Percentiles rank a stretch among this genome's conserved stretches.
Conservation (phyloP, 2,329 filamentous ascomycete genomes). For the Fusarium nelsonii region DNA sequence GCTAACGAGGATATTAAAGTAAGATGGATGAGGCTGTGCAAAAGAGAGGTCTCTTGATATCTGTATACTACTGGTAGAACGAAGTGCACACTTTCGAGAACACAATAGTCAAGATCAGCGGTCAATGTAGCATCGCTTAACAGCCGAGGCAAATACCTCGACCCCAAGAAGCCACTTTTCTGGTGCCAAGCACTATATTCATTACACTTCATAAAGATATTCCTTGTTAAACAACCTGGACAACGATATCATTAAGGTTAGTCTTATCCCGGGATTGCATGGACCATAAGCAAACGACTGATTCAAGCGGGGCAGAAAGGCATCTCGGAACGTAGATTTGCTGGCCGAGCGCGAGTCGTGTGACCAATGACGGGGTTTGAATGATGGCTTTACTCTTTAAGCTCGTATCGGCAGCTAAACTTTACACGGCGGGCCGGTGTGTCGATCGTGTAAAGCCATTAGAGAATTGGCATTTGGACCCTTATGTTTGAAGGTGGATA, state of each 20-base stretch:
- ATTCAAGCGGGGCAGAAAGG: constrained; percentile 16
- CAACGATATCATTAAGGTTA: constrained; percentile 6
- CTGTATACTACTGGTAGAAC: too few relatives aligned
- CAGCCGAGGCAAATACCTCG: not conserved
- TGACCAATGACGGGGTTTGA: not conserved
- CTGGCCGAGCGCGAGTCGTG: constrained; percentile 17
- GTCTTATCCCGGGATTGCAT: not conserved
- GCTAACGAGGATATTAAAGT: not conserved
- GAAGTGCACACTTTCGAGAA: not conserved
- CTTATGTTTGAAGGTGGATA: not conserved
- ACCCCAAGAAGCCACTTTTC: not conserved
- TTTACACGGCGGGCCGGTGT: constrained; percentile 22
- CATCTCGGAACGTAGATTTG: constrained; percentile 36
- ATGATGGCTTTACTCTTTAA: constrained; percentile 4
- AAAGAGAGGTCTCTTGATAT: not conserved
- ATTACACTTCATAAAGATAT: not conserved
- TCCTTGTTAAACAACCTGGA: not conserved
- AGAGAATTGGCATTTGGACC: constrained; percentile 8
- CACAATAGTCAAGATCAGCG: constrained; percentile 12
- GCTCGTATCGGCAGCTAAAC: constrained; percentile 30
- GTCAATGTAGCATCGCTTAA: not conserved
- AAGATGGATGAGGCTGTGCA: not conserved
- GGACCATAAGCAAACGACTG: constrained; percentile 23
- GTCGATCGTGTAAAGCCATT: constrained; percentile 22
- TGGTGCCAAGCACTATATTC: not conserved